A percentile compares a stretch with the other conserved stretches of the same genome.
These are phyloP conservation scores for Ganoderma leucocontextum DNA, from an alignment of 1,284 basidiomycete genomes.

Conservation along the genomic window DNA sequence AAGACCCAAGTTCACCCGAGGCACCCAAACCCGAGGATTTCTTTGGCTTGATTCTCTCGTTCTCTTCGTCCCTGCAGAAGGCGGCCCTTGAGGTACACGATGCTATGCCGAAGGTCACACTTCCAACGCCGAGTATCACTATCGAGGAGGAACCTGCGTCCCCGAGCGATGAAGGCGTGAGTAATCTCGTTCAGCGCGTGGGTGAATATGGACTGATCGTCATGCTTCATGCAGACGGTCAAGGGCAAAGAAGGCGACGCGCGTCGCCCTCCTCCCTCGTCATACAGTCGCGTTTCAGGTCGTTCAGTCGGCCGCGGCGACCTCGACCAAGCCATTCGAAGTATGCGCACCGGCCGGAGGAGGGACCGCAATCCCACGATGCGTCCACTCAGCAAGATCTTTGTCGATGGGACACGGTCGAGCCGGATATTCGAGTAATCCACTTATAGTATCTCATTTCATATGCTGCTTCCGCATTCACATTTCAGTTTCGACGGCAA, in stretches of 20 bases:
- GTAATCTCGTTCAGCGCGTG: slow-evolving; percentile 8
- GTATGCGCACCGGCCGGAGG: slow-evolving; percentile 74
- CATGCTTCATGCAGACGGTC: slow-evolving; percentile 45
- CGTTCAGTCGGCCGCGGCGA: slow-evolving; percentile 76
- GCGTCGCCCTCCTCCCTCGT: slow-evolving; percentile 43
- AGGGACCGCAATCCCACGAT: slow-evolving; percentile 56
- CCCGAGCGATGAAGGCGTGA: slow-evolving; percentile 42
- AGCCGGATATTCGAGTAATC: slow-evolving; percentile 47
- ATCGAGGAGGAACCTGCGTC: slow-evolving; percentile 36
- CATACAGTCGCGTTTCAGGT: slow-evolving; percentile 52
- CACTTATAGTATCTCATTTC: neutral
- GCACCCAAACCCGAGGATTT: slow-evolving; percentile 81
- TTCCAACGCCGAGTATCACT: slow-evolving; percentile 35
- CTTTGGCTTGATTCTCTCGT: slow-evolving; percentile 76
- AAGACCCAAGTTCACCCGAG: slow-evolving; percentile 66
- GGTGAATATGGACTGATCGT: neutral
- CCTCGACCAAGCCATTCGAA: slow-evolving; percentile 84
- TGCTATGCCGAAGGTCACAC: slow-evolving; percentile 49
- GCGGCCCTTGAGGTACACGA: slow-evolving; percentile 77
- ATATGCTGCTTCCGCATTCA: neutral
- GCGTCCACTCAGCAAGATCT: slow-evolving; percentile 76
- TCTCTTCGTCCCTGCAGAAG: slow-evolving; percentile 83
- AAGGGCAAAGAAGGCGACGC: slow-evolving; percentile 42
- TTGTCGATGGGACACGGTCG: slow-evolving; percentile 70
- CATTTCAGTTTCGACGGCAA: neutral